Conservation (phyloP, 352 stramenopile species). For the Globisporangium echinulatum region DNA sequence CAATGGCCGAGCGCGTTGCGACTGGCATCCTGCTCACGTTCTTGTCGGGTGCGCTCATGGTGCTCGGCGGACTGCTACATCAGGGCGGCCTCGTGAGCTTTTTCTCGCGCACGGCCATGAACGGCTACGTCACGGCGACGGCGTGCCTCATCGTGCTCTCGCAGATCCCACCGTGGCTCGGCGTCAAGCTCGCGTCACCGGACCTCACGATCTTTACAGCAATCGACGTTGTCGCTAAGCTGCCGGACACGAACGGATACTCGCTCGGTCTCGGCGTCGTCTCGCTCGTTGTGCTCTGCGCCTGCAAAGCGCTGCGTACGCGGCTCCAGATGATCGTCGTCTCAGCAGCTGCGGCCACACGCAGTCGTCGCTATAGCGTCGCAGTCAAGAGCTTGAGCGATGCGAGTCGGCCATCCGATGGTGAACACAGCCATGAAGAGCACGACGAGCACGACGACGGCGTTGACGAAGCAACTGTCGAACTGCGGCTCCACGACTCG, state of each 20-base stretch:
- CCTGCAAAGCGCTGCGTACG: conserved; percentile 26
- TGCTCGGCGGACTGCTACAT: conserved; percentile 46
- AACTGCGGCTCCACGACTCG: conserved; percentile 8
- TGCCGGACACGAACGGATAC: conserved; percentile 43
- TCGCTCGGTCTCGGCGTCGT: conserved; percentile 43
- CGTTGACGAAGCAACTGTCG: neutral
- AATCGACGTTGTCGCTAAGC: conserved; percentile 36
- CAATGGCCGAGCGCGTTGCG: conserved; percentile 47
- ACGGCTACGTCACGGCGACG: conserved; percentile 60
- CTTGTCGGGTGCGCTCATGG: conserved; percentile 46
- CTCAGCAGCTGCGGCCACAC: neutral
- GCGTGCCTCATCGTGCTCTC: conserved; percentile 66
- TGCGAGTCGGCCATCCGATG: too few relatives aligned
- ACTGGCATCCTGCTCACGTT: conserved; percentile 73
- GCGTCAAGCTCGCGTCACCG: conserved; percentile 35
- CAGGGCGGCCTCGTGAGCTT: conserved; percentile 63
- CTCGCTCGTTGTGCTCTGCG: conserved; percentile 41
- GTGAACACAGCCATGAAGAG: too few relatives aligned
- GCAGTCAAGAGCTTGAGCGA: neutral
- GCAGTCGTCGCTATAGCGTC: too few relatives aligned
- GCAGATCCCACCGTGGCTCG: conserved; percentile 53
- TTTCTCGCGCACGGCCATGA: conserved; percentile 71
- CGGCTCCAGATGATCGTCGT: conserved; percentile 4
- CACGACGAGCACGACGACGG: neutral
- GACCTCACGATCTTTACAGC: conserved; percentile 52